Percentiles rank a stretch among this genome's conserved stretches.
phyloP scores from a whole-genome alignment of 2,329 filamentous ascomycete genomes.

The Aspergillus tanneri region DNA sequence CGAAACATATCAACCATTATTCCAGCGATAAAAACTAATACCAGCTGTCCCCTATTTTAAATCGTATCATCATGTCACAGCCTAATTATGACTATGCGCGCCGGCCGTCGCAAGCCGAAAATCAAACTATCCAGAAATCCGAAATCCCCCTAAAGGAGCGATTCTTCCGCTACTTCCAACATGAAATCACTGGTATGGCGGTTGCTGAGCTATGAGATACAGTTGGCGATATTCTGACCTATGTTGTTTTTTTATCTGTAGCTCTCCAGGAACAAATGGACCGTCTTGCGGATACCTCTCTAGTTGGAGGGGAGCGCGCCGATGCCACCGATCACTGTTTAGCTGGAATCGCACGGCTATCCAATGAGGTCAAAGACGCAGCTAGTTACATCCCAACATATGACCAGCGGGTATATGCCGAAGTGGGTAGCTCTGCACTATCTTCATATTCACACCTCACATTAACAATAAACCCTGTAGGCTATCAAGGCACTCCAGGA shows the following conservation, averaged over 20 bases:
- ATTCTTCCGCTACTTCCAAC: conserved; percentile 82
- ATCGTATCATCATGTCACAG: conserved; percentile 30
- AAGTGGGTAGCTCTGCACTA: conserved; percentile 52
- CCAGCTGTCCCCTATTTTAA: not conserved
- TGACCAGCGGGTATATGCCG: conserved; percentile 81
- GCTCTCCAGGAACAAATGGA: conserved; percentile 75
- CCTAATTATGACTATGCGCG: conserved; percentile 28
- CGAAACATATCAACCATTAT: not conserved
- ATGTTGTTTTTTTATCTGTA: conserved; percentile 35
- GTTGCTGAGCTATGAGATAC: conserved; percentile 4
- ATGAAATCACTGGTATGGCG: conserved; percentile 65
- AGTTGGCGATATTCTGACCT: conserved; percentile 20
- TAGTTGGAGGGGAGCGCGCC: conserved; percentile 70
- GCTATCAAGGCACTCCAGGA: conserved; percentile 78
- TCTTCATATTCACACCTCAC: not conserved
- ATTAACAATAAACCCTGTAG: conserved; percentile 43
- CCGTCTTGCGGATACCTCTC: conserved; percentile 61
- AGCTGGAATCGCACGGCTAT: conserved; percentile 74
- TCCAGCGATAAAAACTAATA: not conserved
- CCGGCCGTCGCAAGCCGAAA: conserved; percentile 33
- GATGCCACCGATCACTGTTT: conserved; percentile 80
- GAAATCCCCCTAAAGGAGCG: conserved; percentile 63
- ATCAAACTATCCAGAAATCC: conserved; percentile 34
- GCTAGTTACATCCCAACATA: conserved; percentile 80
- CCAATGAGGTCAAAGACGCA: conserved; percentile 81